These are phyloP conservation scores for Trypanosoma melophagium DNA, from an alignment of 208 protist genomes.

Conservation along the genomic window DNA sequence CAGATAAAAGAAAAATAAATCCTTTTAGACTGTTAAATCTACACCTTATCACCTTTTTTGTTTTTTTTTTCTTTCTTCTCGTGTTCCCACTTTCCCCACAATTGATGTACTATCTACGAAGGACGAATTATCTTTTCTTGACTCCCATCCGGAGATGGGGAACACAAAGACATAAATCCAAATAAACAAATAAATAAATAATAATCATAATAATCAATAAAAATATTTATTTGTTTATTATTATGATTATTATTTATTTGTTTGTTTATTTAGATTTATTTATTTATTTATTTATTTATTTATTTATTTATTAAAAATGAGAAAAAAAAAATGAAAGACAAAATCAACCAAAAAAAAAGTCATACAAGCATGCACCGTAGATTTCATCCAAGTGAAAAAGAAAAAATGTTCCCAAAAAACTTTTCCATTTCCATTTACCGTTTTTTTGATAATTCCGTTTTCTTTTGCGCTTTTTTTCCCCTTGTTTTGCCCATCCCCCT, in stretches of 20 bases:
- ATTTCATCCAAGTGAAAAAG: neutral
- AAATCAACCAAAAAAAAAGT: neutral
- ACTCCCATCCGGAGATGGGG: too few relatives aligned
- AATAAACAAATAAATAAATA: too few relatives aligned
- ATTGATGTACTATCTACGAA: too few relatives aligned
- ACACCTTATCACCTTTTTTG: too few relatives aligned
- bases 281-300: neutral
- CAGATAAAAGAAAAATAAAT: too few relatives aligned
- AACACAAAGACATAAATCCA: too few relatives aligned
- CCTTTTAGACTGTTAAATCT: too few relatives aligned
- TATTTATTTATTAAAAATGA: neutral
- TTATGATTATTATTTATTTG: too few relatives aligned
- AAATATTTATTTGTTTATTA: neutral
- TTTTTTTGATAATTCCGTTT: neutral
- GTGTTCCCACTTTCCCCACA: too few relatives aligned
- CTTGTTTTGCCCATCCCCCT: neutral
- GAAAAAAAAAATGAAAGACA: constrained; percentile 2
- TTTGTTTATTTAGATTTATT: neutral
- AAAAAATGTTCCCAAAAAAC: neutral
- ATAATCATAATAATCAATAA: too few relatives aligned
- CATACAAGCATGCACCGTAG: neutral
- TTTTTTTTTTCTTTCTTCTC: too few relatives aligned
- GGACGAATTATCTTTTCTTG: too few relatives aligned
- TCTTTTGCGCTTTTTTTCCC: constrained; percentile 3
- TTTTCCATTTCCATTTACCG: neutral